Evolutionary conservation across 164 flowering plant species (phyloP).

Genomic region (Dillenia suffruticosa): DNA sequence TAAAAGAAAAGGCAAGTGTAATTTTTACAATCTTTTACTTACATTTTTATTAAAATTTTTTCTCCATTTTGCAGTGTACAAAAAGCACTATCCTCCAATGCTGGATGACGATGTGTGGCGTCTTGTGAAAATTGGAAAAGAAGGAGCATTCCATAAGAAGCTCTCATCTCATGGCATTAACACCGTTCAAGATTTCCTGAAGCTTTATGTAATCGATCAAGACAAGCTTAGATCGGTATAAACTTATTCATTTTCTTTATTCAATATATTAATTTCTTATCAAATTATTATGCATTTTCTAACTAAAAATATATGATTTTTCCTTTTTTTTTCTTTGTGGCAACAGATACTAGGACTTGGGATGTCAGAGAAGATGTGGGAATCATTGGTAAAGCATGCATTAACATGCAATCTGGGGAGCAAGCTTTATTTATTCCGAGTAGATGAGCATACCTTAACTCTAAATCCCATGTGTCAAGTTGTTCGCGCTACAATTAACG

Average conservation of each 20-base stretch:
- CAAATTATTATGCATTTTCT: background rate
- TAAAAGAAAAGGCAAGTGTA: no score
- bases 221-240: constrained; percentile 42
- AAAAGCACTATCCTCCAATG: constrained; percentile 77
- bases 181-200: constrained; percentile 71
- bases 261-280: background rate
- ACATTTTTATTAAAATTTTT: no score
- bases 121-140: constrained; percentile 74
- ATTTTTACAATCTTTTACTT: no score
- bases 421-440: constrained; percentile 30
- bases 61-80: constrained; percentile 46
- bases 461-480: constrained; percentile 64
- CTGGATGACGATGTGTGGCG: constrained; percentile 83
- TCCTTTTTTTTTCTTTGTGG: background rate
- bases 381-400: constrained; percentile 58
- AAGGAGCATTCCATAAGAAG: constrained; percentile 66
- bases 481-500: constrained; percentile 27
- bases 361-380: constrained; percentile 82
- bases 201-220: constrained; percentile 33
- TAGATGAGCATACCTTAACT: constrained; percentile 13
- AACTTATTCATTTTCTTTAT: background rate
- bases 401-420: constrained; percentile 42
- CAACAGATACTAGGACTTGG: constrained; percentile 55
- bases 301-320: background rate
- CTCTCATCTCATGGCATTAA: constrained; percentile 31